Evolutionary conservation across 139 green algal genomes (phyloP).

Genomic region (Mesotaenium endlicherianum): DNA sequence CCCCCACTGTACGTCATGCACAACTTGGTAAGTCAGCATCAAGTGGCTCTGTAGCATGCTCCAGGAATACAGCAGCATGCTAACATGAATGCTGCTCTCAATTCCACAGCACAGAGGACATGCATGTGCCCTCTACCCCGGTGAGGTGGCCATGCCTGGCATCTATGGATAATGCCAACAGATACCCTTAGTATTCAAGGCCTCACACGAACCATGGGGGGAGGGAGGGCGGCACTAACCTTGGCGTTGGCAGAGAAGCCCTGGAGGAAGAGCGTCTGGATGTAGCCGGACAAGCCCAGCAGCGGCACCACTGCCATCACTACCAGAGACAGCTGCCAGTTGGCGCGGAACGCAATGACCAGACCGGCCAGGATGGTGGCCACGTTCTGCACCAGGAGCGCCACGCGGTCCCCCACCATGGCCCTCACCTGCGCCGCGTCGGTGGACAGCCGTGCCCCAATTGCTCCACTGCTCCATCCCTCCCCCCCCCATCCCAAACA

Average conservation of each 20-base stretch:
- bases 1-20: no score
- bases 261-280: constrained; percentile 42
- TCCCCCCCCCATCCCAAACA: no score
- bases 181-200: no score
- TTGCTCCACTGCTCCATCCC: constrained; percentile 31
- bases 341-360: constrained; percentile 48
- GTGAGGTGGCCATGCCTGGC: no score
- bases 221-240: background rate
- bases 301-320: constrained; percentile 49
- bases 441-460: constrained; percentile 32
- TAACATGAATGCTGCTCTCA: no score
- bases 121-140: no score
- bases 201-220: no score
- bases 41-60: no score
- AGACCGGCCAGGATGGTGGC: constrained; percentile 47
- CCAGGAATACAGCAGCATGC: no score
- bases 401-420: constrained; percentile 46
- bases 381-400: constrained; percentile 34
- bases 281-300: constrained; percentile 27
- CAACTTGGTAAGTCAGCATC: no score
- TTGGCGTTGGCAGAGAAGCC: constrained; percentile 47
- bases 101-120: no score
- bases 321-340: constrained; percentile 52
- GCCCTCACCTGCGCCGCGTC: constrained; percentile 46
- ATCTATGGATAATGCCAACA: no score